Conservation (phyloP, 306 rosid species). For the Ziziphus jujuba region DNA sequence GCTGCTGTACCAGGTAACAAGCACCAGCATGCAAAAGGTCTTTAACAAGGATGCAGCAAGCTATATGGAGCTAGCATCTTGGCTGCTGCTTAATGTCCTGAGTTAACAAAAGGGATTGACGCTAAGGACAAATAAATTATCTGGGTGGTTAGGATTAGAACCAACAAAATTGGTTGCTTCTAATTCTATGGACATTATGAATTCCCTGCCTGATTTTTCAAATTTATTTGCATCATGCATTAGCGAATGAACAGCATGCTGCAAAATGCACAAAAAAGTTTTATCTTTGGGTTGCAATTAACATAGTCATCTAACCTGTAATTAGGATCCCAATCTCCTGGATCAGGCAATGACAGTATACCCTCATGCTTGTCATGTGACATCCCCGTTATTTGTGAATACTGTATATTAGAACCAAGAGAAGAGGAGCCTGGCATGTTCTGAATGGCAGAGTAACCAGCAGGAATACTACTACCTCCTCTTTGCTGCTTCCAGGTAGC, state of each 20-base stretch:
- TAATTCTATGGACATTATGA: not conserved
- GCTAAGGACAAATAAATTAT: not conserved
- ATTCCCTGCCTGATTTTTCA: conserved; percentile 19
- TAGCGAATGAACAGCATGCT: conserved; percentile 9
- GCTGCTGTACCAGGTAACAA: not conserved
- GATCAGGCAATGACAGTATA: conserved; percentile 73
- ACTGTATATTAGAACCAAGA: conserved; percentile 48
- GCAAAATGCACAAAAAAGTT: not conserved
- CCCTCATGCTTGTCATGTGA: conserved; percentile 59
- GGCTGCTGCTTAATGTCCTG: not conserved
- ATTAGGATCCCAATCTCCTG: conserved; percentile 99
- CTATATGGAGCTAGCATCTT: conserved; percentile 3
- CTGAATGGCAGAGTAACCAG: conserved; percentile 54
- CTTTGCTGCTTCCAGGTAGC: conserved; percentile 74
- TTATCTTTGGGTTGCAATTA: conserved; percentile 6
- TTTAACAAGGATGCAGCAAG: conserved; percentile 1
- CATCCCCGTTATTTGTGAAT: conserved; percentile 45
- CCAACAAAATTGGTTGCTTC: not conserved
- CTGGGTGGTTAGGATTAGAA: not conserved
- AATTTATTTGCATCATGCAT: conserved; percentile 4
- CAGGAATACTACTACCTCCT: conserved; percentile 53
- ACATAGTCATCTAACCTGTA: conserved; percentile 64
- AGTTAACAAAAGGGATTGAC: not conserved
- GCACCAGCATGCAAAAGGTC: not conserved
- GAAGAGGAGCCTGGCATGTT: conserved; percentile 46